A percentile compares a stretch with the other conserved stretches of the same genome.
Evolutionary conservation across 768 basidiomycete genomes (phyloP).

Genomic region (Serendipita sp.): DNA sequence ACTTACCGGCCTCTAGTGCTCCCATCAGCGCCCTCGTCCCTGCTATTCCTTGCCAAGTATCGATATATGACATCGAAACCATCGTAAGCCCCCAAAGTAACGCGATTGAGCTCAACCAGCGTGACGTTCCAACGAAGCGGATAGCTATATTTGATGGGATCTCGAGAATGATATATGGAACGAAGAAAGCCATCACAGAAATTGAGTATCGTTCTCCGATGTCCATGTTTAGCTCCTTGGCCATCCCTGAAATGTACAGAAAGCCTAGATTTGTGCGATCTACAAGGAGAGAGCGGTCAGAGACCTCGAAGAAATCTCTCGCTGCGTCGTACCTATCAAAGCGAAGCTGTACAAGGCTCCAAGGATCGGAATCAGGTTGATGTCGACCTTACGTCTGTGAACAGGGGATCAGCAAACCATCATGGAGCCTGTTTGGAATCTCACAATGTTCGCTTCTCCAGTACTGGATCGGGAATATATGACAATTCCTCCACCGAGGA

Average conservation of each 20-base stretch:
- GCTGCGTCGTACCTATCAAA: constrained; percentile 4
- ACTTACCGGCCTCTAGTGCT: background rate
- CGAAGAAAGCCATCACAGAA: background rate
- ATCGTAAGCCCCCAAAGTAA: background rate
- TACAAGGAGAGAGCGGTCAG: background rate
- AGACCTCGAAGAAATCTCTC: background rate
- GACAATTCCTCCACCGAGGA: background rate
- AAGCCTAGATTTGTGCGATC: background rate
- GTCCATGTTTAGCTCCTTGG: background rate
- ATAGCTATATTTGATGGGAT: background rate
- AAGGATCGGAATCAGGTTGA: constrained; percentile 5
- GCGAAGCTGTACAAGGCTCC: constrained; percentile 7
- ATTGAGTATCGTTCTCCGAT: background rate
- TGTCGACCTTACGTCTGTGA: constrained; percentile 6
- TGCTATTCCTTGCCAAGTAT: background rate
- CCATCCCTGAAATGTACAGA: background rate
- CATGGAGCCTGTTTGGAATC: background rate
- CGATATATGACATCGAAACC: background rate
- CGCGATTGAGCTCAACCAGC: background rate
- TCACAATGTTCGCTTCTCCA: background rate
- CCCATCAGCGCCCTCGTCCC: background rate
- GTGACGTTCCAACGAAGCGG: background rate
- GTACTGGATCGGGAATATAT: background rate
- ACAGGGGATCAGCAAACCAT: background rate
- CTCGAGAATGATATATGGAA: background rate